Conservation (phyloP, 306 rosid species). For the Inga leiocalycina region DNA sequence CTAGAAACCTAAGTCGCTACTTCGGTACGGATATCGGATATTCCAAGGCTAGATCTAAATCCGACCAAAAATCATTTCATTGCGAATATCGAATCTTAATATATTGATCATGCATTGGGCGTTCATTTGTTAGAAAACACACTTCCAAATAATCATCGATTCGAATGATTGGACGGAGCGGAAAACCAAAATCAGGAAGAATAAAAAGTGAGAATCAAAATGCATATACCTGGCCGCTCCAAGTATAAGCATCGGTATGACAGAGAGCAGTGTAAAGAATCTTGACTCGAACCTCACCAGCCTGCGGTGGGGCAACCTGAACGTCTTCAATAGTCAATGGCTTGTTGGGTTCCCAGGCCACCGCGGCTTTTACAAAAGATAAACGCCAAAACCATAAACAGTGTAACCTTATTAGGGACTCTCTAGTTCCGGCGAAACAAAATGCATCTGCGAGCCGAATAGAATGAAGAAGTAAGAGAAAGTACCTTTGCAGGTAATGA, state of each 20-base stretch:
- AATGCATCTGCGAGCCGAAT: neutral
- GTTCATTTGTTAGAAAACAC: neutral
- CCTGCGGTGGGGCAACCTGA: conserved; percentile 88
- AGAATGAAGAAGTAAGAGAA: neutral
- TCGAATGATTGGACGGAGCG: neutral
- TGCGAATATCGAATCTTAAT: neutral
- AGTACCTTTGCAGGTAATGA: conserved; percentile 93
- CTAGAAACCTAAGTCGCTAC: neutral
- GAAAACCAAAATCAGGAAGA: neutral
- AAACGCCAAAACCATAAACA: neutral
- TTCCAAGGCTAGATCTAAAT: neutral
- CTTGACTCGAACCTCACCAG: conserved; percentile 85
- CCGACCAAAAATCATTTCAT: neutral
- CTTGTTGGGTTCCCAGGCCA: conserved; percentile 98
- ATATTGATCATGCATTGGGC: neutral
- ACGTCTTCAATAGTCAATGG: conserved; percentile 83
- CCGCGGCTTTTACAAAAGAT: conserved; percentile 63
- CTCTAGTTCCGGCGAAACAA: neutral
- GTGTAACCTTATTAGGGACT: neutral
- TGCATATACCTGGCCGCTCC: conserved; percentile 86
- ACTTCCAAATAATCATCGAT: neutral
- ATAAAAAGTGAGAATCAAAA: neutral
- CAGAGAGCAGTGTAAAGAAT: conserved; percentile 88
- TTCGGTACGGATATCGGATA: neutral
- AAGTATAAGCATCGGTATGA: conserved; percentile 92